A percentile compares a stretch with the other conserved stretches of the same genome.
Evolutionary conservation across 2,329 filamentous ascomycete species (phyloP).

Genomic region (Pseudogymnoascus sp.): DNA sequence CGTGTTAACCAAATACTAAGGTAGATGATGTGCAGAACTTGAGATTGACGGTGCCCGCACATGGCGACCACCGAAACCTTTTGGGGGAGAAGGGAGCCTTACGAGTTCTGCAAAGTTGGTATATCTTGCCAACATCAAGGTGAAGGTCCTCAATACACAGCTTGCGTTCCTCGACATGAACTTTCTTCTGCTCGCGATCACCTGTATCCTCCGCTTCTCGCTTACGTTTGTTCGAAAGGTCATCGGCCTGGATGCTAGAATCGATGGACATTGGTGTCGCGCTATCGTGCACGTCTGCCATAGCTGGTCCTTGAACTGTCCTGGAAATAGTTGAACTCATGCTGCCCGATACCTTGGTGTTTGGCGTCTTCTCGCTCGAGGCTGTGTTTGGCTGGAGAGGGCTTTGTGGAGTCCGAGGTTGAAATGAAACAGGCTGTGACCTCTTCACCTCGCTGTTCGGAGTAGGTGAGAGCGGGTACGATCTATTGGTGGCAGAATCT

Average conservation of each 20-base stretch:
- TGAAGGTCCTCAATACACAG: constrained; percentile 59
- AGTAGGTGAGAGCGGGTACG: constrained; percentile 6
- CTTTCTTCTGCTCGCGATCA: constrained; percentile 53
- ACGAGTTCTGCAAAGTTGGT: constrained; percentile 60
- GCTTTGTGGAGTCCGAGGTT: constrained; percentile 61
- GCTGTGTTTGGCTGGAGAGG: constrained; percentile 30
- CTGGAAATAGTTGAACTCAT: constrained; percentile 3
- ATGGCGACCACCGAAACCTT: not conserved
- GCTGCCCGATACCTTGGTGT: not conserved
- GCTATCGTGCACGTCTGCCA: not conserved
- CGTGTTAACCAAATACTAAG: constrained; percentile 29
- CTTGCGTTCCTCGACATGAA: constrained; percentile 53
- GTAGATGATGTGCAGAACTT: constrained; percentile 18
- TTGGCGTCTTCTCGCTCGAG: not conserved
- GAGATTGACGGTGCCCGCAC: not conserved
- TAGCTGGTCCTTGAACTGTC: not conserved
- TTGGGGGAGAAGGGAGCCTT: constrained; percentile 46
- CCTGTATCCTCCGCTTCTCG: constrained; percentile 49
- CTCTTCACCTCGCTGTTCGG: constrained; percentile 9
- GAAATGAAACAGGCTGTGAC: constrained; percentile 48
- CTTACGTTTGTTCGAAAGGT: constrained; percentile 56
- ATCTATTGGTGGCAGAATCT: not conserved
- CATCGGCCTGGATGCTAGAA: constrained; percentile 38
- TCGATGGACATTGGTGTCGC: not conserved
- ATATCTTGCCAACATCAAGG: constrained; percentile 59